Base-by-base conservation (phyloP, 2,329 filamentous ascomycete genomes). In the Coniochaeta pulveracea region DNA sequence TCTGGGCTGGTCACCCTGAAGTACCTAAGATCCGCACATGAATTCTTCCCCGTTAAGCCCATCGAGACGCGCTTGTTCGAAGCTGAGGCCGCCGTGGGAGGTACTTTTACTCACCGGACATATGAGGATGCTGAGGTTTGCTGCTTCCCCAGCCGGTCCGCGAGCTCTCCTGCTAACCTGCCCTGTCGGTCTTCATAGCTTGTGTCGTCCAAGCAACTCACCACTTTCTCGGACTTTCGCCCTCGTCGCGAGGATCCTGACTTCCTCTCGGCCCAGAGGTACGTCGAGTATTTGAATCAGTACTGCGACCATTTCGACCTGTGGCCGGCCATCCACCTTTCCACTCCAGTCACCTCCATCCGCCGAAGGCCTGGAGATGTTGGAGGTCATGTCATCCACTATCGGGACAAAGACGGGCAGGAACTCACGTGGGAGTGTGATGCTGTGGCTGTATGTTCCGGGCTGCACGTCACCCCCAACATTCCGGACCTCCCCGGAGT, bases 51-150 rank as follows among this genome's bases (percentile, higher is more conserved):
- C 9, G 43, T 40, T 2, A 43, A 48, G 16, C 51, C 53, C n/a
- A 55, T 65, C 34, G 56, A 64, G 37, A 56, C 46, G 10, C 47
- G 45, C 5, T 42, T 65, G 6, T 65, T 63, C 36, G 61, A 65
- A 45, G 46, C 51, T 38, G 54, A 57, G 36, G 41, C 50, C 7
- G 49, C 47, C 2, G 44, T 64, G 5, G 62, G 58, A 6, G 60
- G 61, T 3, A 61, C 57, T 1, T 65, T 65, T 37, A 44, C 49
- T n/a, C 49, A 59, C 34, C 51, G 58, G 7, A 52, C 51, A 5
- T 65, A 64, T 36, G 58, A 64, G 35, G 57, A 63, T 38, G 58
- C 58, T 7, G 61, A 64, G 43, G 51, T 53, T n/a, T n/a, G n/a
- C n/a, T n/a, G n/a, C n/a, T n/a, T n/a, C n/a, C n/a, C n/a, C n/a